Evolutionary conservation across 306 rosid species (phyloP), one percentile per base, ranked within the genome.

Genomic region (Sechiopsis laciniata): DNA sequence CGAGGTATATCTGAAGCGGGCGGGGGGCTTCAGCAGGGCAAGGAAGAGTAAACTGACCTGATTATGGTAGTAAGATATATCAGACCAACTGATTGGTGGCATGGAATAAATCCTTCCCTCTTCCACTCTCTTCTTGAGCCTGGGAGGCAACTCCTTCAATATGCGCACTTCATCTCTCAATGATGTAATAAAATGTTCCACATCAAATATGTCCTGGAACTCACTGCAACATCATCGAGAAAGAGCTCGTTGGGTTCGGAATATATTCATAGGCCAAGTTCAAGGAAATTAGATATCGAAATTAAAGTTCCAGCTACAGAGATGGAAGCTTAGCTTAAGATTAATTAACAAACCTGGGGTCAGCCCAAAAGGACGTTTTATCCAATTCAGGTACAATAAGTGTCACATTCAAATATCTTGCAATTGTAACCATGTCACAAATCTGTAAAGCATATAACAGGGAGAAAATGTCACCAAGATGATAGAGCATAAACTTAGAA

Each of bases 401-500:
- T 4, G 99, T 94, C 74, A 94, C 97, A 81, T 94, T 94, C 74
- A 94, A 77, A 81, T 87, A 81, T 80, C 99, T 87, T 1, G 99
- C 97, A 59, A 94, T 94, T 29, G 96, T 91, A 42, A 94, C 97
- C 99, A 94, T 94, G 81, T 94, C 99, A 80, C 99, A 94, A 66
- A 94, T 94, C 99, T 94, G 94, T 13, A 64, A 19, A 69, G 48
- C 46, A 72, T 19, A 74, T 16, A 74, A 56, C 54, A 72, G 45
- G 63, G 51, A 29, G 53, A 15, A 48, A 71, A 9, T 62, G n/a
- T 13, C 37, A 32, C 37, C 37, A 32, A 3, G 37, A 32, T 32
- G 37, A 32, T 32, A 32, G 37, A 32, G 37, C 37, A 32, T 26
- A 26, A 26, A 26, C 32, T 1, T 26, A 26, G 32, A 26, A 26